Evolutionary conservation across 2,329 filamentous ascomycete species (phyloP).

Genomic region (Xylaria sp.): DNA sequence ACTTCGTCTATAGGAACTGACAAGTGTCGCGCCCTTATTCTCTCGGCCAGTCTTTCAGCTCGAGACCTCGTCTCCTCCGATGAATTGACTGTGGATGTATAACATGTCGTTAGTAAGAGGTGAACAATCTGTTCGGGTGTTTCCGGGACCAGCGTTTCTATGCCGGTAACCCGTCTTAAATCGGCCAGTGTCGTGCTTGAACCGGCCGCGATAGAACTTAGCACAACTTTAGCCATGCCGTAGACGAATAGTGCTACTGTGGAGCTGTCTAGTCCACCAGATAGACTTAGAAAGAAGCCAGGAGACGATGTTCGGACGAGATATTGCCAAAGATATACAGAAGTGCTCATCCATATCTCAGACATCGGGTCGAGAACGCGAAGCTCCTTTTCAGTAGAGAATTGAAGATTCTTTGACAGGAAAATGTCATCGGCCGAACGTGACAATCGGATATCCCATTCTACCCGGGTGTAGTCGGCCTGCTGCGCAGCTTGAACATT

Average conservation of each 20-base stretch:
- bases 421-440: slow-evolving; percentile 27
- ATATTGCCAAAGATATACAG: not conserved
- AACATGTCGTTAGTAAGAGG: slow-evolving; percentile 35
- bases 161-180: slow-evolving; percentile 33
- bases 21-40: not conserved
- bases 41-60: slow-evolving; percentile 27
- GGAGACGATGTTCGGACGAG: not conserved
- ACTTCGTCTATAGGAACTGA: not conserved
- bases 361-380: not conserved
- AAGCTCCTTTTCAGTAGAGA: not conserved
- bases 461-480: slow-evolving; percentile 30
- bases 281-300: not conserved
- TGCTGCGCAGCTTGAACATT: slow-evolving; percentile 34
- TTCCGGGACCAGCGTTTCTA: slow-evolving; percentile 21
- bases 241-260: not conserved
- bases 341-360: not conserved
- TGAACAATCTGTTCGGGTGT: slow-evolving; percentile 33
- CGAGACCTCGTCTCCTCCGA: slow-evolving; percentile 34
- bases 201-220: slow-evolving; percentile 9
- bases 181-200: slow-evolving; percentile 30
- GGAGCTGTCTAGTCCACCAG: not conserved
- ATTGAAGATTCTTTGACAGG: not conserved
- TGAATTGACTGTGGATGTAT: slow-evolving; percentile 34
- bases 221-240: not conserved
- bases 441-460: slow-evolving; percentile 28